phyloP scores from a whole-genome alignment of 2,329 filamentous ascomycete species.

The Pseudogymnoascus sp. region DNA sequence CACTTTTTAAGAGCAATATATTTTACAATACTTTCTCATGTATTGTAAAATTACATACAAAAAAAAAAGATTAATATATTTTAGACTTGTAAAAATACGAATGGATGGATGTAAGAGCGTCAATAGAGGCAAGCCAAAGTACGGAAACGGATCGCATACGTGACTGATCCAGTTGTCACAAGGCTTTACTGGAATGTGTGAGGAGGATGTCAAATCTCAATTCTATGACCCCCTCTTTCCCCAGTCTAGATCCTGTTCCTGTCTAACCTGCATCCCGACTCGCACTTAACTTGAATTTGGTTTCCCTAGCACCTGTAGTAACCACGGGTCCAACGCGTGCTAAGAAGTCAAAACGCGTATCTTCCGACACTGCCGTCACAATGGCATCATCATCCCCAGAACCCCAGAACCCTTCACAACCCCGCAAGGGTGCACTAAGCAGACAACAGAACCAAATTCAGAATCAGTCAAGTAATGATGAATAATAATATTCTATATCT shows the following conservation, averaged over 20 bases:
- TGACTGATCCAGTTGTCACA: no score
- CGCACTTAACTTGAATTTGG: not conserved
- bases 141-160: no score
- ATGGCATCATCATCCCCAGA: conserved; percentile 1
- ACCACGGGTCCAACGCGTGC: not conserved
- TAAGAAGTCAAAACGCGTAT: not conserved
- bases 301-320: not conserved
- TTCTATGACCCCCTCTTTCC: not conserved
- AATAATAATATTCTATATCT: conserved; percentile 4
- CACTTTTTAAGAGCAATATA: no score
- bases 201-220: not conserved
- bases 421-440: not conserved
- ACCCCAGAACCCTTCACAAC: not conserved
- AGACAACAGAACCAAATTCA: not conserved
- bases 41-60: no score
- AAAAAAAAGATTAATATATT: no score
- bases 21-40: no score
- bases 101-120: no score
- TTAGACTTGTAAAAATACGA: no score
- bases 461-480: not conserved
- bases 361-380: not conserved
- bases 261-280: not conserved
- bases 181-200: not conserved
- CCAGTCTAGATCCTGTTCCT: not conserved
- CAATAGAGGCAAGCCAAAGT: no score